A percentile compares a stretch with the other conserved stretches of the same genome.
Conservation (phyloP, 345 rosid species). For the Brassica incana region DNA sequence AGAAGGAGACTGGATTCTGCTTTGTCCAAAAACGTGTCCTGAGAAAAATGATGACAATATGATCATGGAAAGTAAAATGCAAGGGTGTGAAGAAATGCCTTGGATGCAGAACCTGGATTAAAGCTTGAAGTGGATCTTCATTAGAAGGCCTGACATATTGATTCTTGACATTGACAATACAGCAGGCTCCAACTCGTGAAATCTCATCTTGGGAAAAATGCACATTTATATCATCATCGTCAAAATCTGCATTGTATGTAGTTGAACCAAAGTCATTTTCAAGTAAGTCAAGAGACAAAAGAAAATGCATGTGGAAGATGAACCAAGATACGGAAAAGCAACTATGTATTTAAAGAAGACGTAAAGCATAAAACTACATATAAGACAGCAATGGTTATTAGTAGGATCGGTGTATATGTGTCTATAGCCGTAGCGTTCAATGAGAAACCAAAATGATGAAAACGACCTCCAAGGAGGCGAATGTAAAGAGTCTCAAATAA, state of each 20-base stretch:
- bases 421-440: background rate
- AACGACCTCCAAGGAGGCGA: background rate
- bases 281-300: conserved; percentile 17
- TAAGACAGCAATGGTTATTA: background rate
- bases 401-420: background rate
- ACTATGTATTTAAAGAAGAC: background rate
- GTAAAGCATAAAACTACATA: background rate
- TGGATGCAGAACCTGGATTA: conserved; percentile 72
- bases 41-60: conserved; percentile 78
- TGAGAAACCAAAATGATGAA: background rate
- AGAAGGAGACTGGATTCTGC: conserved; percentile 78
- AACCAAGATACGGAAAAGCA: background rate
- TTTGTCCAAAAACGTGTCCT: conserved; percentile 75
- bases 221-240: conserved; percentile 99
- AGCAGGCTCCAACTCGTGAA: conserved; percentile 95
- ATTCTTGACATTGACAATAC: conserved; percentile 94
- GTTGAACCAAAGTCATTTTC: conserved; percentile 45
- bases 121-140: conserved; percentile 83
- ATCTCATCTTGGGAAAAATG: conserved; percentile 99
- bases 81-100: conserved; percentile 11
- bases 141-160: conserved; percentile 92
- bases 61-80: conserved; percentile 61
- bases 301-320: conserved; percentile 8
- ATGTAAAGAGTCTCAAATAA: background rate
- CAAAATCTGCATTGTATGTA: conserved; percentile 98